These are phyloP conservation scores for Yarrowia alimentaria DNA, from an alignment of 805 yeast species.

Conservation along the genomic window DNA sequence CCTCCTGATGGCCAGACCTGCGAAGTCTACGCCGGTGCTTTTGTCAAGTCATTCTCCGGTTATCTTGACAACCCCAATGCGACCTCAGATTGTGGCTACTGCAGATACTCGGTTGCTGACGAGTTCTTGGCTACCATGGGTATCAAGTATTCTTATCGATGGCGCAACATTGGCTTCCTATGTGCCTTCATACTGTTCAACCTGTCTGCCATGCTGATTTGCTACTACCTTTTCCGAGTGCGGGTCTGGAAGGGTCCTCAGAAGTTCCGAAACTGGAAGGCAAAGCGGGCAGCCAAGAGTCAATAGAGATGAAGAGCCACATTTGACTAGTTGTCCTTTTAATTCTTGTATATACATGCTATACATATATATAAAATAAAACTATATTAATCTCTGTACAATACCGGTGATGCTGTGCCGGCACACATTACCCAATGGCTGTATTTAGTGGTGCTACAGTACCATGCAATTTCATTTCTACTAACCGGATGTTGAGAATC, in stretches of 20 bases:
- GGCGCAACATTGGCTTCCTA: conserved; percentile 67
- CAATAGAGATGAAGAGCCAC: too few species aligned
- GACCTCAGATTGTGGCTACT: conserved; percentile 45
- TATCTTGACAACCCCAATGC: conserved; percentile 56
- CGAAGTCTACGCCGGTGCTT: conserved; percentile 50
- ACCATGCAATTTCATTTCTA: too few species aligned
- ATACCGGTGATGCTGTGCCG: too few species aligned
- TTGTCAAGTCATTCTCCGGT: conserved; percentile 50
- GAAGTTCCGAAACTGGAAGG: conserved; percentile 19
- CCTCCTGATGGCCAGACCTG: conserved; percentile 68
- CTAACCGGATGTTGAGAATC: too few species aligned
- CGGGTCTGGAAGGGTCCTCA: conserved; percentile 28
- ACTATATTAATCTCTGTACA: too few species aligned
- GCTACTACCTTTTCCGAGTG: conserved; percentile 39
- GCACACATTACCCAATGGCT: too few species aligned
- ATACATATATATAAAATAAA: too few species aligned
- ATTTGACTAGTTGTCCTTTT: too few species aligned
- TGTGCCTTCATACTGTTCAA: conserved; percentile 59
- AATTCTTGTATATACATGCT: too few species aligned
- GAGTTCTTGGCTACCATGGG: conserved; percentile 46
- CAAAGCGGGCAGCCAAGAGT: conserved; percentile 21
- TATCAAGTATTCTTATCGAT: conserved; percentile 49
- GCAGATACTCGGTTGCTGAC: conserved; percentile 45
- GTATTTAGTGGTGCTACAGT: too few species aligned
- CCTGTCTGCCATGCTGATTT: conserved; percentile 39